A percentile compares a stretch with the other conserved stretches of the same genome.
Evolutionary conservation across 495 filamentous ascomycete genomes (phyloP).

Genomic region (Podospora pseudoanserina): DNA sequence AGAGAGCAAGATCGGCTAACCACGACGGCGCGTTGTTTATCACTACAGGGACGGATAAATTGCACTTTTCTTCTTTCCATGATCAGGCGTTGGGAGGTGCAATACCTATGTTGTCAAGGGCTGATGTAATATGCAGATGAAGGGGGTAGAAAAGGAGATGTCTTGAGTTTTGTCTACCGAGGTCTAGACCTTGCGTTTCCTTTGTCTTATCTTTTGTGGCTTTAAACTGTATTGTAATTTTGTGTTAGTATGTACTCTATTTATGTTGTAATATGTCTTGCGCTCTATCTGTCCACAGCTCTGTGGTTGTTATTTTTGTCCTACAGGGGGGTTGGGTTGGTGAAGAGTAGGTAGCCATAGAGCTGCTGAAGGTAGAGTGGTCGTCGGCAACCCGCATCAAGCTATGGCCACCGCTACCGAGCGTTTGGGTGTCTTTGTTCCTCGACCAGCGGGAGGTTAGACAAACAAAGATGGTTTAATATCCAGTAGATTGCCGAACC

Average conservation of each 20-base stretch:
- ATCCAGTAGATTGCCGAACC: neutral
- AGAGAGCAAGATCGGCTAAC: neutral
- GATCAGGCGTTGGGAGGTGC: neutral
- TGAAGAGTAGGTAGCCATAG: no score
- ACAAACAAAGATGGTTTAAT: neutral
- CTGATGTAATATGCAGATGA: neutral
- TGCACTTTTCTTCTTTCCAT: neutral
- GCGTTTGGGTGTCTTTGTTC: neutral
- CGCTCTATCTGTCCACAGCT: neutral
- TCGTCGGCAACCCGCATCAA: neutral
- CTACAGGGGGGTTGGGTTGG: neutral
- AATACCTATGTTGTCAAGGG: neutral
- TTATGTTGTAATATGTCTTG: neutral
- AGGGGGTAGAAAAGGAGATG: neutral
- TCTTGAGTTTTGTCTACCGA: neutral
- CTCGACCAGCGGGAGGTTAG: neutral
- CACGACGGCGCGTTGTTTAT: neutral
- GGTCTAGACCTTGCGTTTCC: neutral
- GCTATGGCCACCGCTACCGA: neutral
- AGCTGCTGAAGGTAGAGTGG: neutral
- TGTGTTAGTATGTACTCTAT: neutral
- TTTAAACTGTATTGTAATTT: neutral
- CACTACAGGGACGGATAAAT: neutral
- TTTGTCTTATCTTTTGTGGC: neutral
- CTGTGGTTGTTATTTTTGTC: neutral